Conservation (phyloP, 2,329 filamentous ascomycete species). For the Penicillium sp. region DNA sequence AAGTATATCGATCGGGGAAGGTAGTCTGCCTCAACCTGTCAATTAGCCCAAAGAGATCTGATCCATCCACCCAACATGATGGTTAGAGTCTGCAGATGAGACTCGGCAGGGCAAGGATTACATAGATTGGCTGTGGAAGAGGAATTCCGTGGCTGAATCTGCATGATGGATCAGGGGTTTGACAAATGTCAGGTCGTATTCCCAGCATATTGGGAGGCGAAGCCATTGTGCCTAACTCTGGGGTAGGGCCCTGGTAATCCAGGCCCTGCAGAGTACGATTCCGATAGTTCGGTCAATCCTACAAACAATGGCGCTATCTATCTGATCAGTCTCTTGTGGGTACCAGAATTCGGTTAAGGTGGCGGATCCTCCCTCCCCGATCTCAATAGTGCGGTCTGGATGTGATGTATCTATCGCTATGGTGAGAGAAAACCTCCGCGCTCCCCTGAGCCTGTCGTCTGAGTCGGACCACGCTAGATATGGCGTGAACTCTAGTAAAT, state of each 20-base stretch:
- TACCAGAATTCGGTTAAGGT: background rate
- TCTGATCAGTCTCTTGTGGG: constrained; percentile 16
- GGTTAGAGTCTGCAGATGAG: constrained; percentile 17
- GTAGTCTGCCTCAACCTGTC: constrained; percentile 14
- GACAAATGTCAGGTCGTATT: constrained; percentile 1
- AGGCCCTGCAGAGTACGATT: constrained; percentile 3
- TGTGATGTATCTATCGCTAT: constrained; percentile 21
- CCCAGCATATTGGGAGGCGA: background rate
- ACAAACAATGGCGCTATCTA: constrained; percentile 20
- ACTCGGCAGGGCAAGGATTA: background rate
- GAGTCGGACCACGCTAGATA: background rate
- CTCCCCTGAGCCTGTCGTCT: background rate
- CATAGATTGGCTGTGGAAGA: constrained; percentile 1
- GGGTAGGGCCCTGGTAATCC: constrained; percentile 2
- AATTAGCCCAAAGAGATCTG: constrained; percentile 13
- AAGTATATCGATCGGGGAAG: constrained; percentile 18
- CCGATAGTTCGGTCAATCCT: constrained; percentile 14
- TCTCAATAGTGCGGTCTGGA: constrained; percentile 13
- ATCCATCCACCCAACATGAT: constrained; percentile 19
- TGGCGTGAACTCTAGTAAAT: background rate
- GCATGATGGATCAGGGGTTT: constrained; percentile 1
- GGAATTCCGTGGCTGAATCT: background rate
- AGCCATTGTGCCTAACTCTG: background rate
- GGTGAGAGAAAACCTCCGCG: constrained; percentile 2
- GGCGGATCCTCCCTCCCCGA: constrained; percentile 6